Conservation (phyloP, 305 asterid genomes). For the Galium porrigens region DNA sequence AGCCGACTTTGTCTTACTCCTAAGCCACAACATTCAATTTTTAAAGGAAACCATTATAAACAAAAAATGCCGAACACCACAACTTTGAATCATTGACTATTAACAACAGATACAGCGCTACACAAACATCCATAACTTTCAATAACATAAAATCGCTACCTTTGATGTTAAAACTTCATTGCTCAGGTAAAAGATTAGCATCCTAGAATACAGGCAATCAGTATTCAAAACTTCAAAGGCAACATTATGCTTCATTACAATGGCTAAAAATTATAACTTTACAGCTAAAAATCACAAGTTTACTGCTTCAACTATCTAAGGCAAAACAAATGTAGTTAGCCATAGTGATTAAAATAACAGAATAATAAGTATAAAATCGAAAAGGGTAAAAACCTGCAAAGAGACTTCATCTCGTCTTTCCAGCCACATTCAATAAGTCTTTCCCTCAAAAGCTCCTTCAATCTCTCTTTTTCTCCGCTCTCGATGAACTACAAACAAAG, state of each 20-base stretch:
- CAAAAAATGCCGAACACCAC: neutral
- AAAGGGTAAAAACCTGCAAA: constrained; percentile 34
- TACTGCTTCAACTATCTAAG: neutral
- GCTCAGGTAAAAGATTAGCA: neutral
- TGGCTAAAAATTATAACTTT: neutral
- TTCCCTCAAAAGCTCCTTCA: constrained; percentile 54
- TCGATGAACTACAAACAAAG: constrained; percentile 27
- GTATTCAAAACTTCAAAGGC: neutral
- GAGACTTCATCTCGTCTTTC: constrained; percentile 54
- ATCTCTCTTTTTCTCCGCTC: constrained; percentile 45
- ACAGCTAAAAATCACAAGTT: no score
- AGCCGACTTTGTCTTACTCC: neutral
- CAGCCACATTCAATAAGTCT: constrained; percentile 56
- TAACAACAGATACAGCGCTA: no score
- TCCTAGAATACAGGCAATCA: neutral
- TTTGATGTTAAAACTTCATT: neutral
- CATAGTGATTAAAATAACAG: neutral
- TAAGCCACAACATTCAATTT: neutral
- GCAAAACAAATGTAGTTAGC: neutral
- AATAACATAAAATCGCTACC: no score
- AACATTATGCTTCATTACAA: neutral
- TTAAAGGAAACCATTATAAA: neutral
- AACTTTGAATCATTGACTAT: neutral
- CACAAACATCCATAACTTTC: no score
- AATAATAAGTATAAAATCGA: neutral